A percentile compares a stretch with the other conserved stretches of the same genome.
These are phyloP conservation scores for Mercurialis annua DNA, from an alignment of 345 rosid species.

Conservation along the genomic window DNA sequence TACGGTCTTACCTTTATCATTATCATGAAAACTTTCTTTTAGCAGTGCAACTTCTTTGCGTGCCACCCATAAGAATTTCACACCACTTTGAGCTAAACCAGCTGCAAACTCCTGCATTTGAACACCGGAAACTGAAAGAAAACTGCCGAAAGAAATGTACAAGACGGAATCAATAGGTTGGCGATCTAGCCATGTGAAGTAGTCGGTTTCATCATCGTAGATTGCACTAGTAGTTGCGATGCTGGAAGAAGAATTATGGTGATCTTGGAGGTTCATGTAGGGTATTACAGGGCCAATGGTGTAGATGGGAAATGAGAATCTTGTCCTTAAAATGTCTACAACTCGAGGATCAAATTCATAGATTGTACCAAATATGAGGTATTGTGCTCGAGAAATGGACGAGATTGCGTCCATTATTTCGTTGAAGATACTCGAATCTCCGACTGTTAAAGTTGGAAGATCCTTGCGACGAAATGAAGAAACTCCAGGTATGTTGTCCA, in stretches of 20 bases:
- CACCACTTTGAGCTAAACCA: conserved; percentile 1
- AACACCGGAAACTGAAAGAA: conserved; percentile 6
- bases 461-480: neutral
- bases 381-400: conserved; percentile 10
- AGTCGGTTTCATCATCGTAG: neutral
- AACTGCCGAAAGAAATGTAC: conserved; percentile 18
- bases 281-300: conserved; percentile 17
- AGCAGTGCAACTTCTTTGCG: neutral
- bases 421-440: neutral
- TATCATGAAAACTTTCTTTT: neutral
- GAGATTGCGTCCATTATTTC: neutral
- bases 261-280: neutral
- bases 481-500: conserved; percentile 7
- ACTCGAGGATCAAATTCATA: conserved; percentile 15
- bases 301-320: conserved; percentile 4
- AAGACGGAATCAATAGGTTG: conserved; percentile 18
- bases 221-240: too few relatives aligned
- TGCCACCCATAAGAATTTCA: conserved; percentile 13
- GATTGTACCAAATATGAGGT: conserved; percentile 8
- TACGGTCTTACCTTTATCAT: too few relatives aligned
- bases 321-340: neutral
- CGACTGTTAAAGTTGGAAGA: neutral
- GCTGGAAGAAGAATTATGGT: neutral
- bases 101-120: conserved; percentile 20
- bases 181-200: conserved; percentile 13